Base-by-base conservation (phyloP, 768 basidiomycete genomes). In the Pisolithus microcarpus region DNA sequence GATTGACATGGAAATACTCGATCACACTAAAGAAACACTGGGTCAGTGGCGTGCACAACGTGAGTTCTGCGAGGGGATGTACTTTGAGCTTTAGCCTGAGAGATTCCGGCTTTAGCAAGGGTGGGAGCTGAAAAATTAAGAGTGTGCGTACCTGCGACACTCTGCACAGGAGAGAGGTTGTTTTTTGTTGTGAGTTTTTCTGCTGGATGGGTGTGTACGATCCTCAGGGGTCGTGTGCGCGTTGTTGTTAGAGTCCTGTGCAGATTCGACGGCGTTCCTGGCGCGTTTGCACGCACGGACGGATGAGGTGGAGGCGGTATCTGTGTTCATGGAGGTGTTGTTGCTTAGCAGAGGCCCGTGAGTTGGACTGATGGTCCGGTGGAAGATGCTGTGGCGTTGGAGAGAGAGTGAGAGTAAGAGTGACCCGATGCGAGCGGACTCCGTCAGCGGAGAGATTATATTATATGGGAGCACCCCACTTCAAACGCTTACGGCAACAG, bases 1-100 rank as follows among this genome's bases (percentile, higher is more conserved):
- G 81, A 82, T 70, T 81, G 78, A 58, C 81, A 83, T 23, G 81
- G 81, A 58, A 82, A 82, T 5, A 78, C 71, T 49, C 81, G 79
- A 68, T 83, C 81, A 59, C 81, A 83, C 81, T 81, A 7, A 4
- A 13, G 53, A 38, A 30, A 48, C 21, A 23, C 24, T 5, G 10
- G n/a, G 11, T 54, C 56, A 31, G 54, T 45, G 56, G 48, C 40
- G 59, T 21, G 34, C 13, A n/a, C 11, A 26, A n/a, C 13, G 15
- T n/a, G 49, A 4, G 18, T 39, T 24, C 24, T 21, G 6, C 5
- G 36, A 38, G 31, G 13, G 13, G 19, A 51, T 67, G n/a, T 56
- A 81, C 80, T 72, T 80, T 80, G 58, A 82, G 69, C 60, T 82
- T 82, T 55, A 82, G 67, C 72, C 65, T 66, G 47, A 16, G 23